Evolutionary conservation across 1,139 yeast species (phyloP).

Genomic region (Saccharomycopsis hybrid): DNA sequence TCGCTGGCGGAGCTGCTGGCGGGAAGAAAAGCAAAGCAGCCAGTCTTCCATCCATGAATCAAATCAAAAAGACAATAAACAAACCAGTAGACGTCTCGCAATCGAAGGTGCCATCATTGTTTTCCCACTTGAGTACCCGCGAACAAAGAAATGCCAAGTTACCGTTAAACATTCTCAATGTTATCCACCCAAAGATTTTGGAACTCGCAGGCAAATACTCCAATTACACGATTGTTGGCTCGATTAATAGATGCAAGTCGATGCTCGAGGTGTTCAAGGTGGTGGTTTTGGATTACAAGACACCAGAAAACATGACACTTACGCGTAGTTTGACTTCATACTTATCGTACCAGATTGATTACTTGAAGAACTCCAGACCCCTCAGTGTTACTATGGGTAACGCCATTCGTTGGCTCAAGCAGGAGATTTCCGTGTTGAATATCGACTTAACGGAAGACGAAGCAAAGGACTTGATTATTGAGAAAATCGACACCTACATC

Average conservation of each 20-base stretch:
- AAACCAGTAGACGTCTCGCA: slow-evolving; percentile 42
- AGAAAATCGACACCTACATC: slow-evolving; percentile 72
- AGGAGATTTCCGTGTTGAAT: slow-evolving; percentile 69
- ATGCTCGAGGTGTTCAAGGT: slow-evolving; percentile 82
- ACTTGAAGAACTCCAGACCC: slow-evolving; percentile 86
- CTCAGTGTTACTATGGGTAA: slow-evolving; percentile 94
- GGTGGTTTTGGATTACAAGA: slow-evolving; percentile 72
- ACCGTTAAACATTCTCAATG: slow-evolving; percentile 53
- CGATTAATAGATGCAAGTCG: slow-evolving; percentile 74
- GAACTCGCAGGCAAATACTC: slow-evolving; percentile 77
- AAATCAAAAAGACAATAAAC: slow-evolving; percentile 48
- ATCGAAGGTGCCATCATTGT: slow-evolving; percentile 51
- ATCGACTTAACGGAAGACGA: slow-evolving; percentile 37
- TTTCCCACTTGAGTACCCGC: slow-evolving; percentile 82
- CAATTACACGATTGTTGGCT: slow-evolving; percentile 82
- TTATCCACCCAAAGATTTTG: slow-evolving; percentile 83
- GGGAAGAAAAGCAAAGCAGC: slow-evolving; percentile 3
- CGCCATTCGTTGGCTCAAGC: slow-evolving; percentile 95
- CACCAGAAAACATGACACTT: slow-evolving; percentile 81
- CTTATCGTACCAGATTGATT: slow-evolving; percentile 91
- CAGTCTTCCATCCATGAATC: slow-evolving; percentile 34
- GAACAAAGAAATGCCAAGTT: slow-evolving; percentile 60
- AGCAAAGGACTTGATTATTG: slow-evolving; percentile 64
- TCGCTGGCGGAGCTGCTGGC: background rate
- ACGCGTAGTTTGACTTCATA: slow-evolving; percentile 86